Evolutionary conservation across 345 rosid species (phyloP).

Genomic region (Leavenworthia alabamica): DNA sequence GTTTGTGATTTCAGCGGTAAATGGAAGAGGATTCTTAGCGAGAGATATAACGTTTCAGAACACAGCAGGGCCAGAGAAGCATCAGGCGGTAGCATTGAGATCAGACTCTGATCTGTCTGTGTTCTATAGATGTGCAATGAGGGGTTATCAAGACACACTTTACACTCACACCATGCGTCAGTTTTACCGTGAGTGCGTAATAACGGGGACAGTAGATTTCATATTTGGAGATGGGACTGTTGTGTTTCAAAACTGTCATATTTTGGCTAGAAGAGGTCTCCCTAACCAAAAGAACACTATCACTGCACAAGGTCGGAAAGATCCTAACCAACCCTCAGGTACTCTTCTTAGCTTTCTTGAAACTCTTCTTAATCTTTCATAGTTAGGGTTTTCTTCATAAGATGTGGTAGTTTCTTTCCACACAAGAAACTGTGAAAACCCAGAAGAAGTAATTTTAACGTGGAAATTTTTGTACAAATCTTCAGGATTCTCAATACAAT

Average conservation of each 20-base stretch:
- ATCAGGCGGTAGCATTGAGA: conserved; percentile 85
- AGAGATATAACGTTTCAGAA: conserved; percentile 79
- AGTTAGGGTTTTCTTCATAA: not conserved
- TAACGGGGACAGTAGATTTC: conserved; percentile 82
- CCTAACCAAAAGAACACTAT: conserved; percentile 71
- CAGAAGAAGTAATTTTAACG: not conserved
- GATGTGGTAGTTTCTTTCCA: not conserved
- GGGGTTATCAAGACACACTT: conserved; percentile 81
- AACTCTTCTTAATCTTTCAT: not conserved
- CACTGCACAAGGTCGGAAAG: conserved; percentile 82
- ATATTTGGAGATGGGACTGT: conserved; percentile 75
- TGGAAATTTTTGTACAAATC: not conserved
- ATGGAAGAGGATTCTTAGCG: conserved; percentile 82
- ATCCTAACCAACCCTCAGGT: conserved; percentile 63
- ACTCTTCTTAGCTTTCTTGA: conserved; percentile 29
- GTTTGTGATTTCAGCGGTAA: conserved; percentile 49
- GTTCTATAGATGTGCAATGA: conserved; percentile 51
- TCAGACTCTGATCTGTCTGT: conserved; percentile 80
- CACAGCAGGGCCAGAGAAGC: conserved; percentile 81
- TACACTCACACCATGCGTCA: conserved; percentile 87
- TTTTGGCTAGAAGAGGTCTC: conserved; percentile 52
- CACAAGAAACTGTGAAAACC: not conserved
- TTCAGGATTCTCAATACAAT: conserved; percentile 81
- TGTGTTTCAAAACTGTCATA: conserved; percentile 76
- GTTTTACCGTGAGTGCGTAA: conserved; percentile 71